These are phyloP conservation scores for Solanum chiquidenum DNA, from an alignment of 257 asterid genomes.

Conservation along the genomic window DNA sequence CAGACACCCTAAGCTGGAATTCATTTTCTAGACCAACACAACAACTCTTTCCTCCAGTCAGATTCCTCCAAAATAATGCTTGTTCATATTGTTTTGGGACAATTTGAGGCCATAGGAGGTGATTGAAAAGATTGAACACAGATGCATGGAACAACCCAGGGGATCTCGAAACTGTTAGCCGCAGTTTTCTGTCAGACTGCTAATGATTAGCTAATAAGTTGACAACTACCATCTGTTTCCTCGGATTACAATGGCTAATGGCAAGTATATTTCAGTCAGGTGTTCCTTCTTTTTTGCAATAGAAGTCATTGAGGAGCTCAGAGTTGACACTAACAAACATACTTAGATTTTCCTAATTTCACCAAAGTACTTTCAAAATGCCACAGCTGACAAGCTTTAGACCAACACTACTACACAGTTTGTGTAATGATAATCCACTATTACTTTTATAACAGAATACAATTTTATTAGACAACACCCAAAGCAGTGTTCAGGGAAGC, in stretches of 20 bases:
- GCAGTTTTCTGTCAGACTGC: background rate
- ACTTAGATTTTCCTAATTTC: background rate
- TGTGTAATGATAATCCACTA: background rate
- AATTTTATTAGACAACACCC: background rate
- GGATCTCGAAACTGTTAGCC: background rate
- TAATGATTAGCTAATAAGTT: background rate
- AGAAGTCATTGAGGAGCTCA: background rate
- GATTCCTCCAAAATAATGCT: background rate
- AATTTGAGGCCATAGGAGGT: background rate
- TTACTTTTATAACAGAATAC: background rate
- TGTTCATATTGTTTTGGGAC: background rate
- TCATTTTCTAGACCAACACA: background rate
- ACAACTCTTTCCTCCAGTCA: background rate
- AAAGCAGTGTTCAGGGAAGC: too few relatives aligned
- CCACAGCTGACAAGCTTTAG: background rate
- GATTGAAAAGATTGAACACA: background rate
- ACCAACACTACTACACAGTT: background rate
- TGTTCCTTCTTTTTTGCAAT: background rate
- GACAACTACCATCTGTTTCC: background rate
- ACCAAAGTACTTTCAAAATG: background rate
- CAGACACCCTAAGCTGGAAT: background rate
- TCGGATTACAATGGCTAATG: background rate
- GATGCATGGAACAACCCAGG: background rate
- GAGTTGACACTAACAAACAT: background rate
- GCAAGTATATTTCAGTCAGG: background rate